Conservation (phyloP, 495 filamentous ascomycete genomes). For the Aspergillus asperescens region DNA sequence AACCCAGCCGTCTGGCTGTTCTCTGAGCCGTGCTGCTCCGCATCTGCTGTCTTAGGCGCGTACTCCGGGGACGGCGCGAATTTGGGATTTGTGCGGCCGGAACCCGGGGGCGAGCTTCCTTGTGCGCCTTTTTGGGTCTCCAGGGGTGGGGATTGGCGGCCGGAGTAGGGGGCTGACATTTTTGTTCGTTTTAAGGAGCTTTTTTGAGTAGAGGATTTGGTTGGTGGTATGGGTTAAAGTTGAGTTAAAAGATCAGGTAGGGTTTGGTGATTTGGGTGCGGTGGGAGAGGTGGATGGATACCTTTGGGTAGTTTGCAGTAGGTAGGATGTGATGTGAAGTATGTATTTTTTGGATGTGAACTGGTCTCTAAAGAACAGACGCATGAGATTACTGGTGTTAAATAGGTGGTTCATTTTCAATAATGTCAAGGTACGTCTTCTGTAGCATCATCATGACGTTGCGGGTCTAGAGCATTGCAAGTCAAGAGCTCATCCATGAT, state of each 20-base stretch:
- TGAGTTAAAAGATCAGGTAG: too few species aligned
- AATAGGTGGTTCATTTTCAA: not conserved
- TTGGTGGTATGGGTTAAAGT: not conserved
- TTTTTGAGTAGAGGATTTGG: not conserved
- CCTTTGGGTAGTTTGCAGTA: too few species aligned
- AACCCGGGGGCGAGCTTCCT: conserved; percentile 47
- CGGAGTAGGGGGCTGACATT: conserved; percentile 44
- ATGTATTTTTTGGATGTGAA: too few species aligned
- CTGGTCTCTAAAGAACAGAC: too few species aligned
- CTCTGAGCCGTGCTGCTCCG: conserved; percentile 22
- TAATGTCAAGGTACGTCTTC: not conserved
- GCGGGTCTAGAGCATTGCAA: conserved; percentile 5
- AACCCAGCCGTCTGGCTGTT: conserved; percentile 23
- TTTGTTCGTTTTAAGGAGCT: conserved; percentile 7
- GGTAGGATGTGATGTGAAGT: too few species aligned
- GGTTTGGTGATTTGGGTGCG: too few species aligned
- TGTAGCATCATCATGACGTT: conserved; percentile 8
- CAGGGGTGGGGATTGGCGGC: conserved; percentile 78
- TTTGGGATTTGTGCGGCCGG: conserved; percentile 51
- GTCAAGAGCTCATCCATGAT: not conserved
- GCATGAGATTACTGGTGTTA: not conserved
- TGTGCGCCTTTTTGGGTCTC: conserved; percentile 64
- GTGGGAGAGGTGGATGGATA: too few species aligned
- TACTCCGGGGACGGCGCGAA: conserved; percentile 25
- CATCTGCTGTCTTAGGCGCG: conserved; percentile 29